Percentiles rank a stretch among this genome's conserved stretches.
These are phyloP conservation scores for Wickerhamomyces canadensis DNA, from an alignment of 805 yeast genomes.

Conservation along the genomic window DNA sequence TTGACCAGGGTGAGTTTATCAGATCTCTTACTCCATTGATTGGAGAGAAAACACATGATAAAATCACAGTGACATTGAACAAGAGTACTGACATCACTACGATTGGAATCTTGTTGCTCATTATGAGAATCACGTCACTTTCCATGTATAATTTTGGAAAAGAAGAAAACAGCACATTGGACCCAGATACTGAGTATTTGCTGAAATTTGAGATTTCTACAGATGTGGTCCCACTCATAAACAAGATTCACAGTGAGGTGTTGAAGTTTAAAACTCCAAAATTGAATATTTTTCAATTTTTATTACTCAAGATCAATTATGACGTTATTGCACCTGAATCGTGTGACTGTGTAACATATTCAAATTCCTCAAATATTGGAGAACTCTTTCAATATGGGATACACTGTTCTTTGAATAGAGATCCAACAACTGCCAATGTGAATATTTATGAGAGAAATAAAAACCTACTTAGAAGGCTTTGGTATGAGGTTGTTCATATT, in stretches of 20 bases:
- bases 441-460: conserved; percentile 1
- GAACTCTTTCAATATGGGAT: conserved; percentile 18
- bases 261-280: conserved; percentile 9
- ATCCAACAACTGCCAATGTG: conserved; percentile 7
- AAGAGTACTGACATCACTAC: conserved; percentile 16
- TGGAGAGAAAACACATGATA: conserved; percentile 10
- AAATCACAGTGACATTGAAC: conserved; percentile 7
- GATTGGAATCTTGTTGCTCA: conserved; percentile 14
- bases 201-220: conserved; percentile 12
- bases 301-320: conserved; percentile 12
- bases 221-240: conserved; percentile 5
- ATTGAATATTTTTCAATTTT: conserved; percentile 18
- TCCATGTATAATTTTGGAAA: conserved; percentile 17
- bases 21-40: conserved; percentile 8
- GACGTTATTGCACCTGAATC: conserved; percentile 20
- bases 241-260: conserved; percentile 13
- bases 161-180: background rate
- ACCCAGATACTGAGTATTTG: conserved; percentile 13
- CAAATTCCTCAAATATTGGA: conserved; percentile 15
- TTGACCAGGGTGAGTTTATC: conserved; percentile 15
- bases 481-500: conserved; percentile 18
- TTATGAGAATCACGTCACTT: conserved; percentile 22
- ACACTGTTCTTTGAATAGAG: conserved; percentile 18
- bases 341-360: conserved; percentile 17
- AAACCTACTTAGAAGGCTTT: conserved; percentile 20